Evolutionary conservation across 441 rosid genomes (phyloP).

Genomic region (Croton setiger): DNA sequence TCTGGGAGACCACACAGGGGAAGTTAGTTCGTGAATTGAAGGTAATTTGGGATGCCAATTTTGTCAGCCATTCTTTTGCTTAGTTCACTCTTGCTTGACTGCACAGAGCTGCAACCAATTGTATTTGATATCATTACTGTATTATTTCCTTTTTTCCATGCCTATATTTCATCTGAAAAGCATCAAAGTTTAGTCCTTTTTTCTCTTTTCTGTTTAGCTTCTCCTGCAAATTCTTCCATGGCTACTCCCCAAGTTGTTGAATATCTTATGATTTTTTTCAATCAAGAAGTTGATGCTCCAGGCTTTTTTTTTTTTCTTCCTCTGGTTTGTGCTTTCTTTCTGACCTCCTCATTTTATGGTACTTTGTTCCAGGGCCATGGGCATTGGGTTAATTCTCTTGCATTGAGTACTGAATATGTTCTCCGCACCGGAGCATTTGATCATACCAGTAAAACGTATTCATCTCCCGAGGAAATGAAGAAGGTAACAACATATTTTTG

Average conservation of each 20-base stretch:
- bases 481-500: conserved; percentile 40
- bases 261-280: not conserved
- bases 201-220: not conserved
- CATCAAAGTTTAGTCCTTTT: not conserved
- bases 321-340: not conserved
- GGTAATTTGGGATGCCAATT: conserved; percentile 37
- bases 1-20: conserved; percentile 98
- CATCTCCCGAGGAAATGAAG: conserved; percentile 88
- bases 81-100: conserved; percentile 5
- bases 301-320: not conserved
- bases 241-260: not conserved
- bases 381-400: conserved; percentile 98
- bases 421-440: conserved; percentile 97
- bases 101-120: not conserved
- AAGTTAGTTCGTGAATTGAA: conserved; percentile 95
- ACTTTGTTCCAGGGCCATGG: conserved; percentile 78
- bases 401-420: conserved; percentile 93
- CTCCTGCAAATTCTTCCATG: not conserved
- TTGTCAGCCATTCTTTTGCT: not conserved
- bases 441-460: conserved; percentile 79
- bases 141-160: not conserved
- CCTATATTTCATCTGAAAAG: not conserved
- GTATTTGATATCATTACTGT: not conserved
- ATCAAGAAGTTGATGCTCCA: not conserved
- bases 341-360: conserved; percentile 10